Evolutionary conservation across 345 rosid species (phyloP), one percentile per base, ranked within the genome.

Genomic region (Moringa oleifera): DNA sequence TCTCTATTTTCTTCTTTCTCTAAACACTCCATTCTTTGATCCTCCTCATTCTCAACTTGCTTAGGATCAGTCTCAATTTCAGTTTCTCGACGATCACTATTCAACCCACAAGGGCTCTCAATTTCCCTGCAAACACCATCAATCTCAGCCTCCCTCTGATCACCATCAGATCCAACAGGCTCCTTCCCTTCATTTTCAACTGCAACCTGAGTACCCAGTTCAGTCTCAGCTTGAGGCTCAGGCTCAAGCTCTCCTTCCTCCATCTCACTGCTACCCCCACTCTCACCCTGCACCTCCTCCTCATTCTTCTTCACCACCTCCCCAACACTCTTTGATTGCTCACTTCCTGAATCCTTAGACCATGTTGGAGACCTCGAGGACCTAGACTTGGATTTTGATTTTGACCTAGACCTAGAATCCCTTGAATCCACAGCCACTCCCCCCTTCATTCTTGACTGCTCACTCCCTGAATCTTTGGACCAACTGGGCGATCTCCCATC

Each of bases 241-340:
- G 96, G 98, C 72, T 90, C 92, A 23, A 94, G 85, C 79, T 94
- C 97, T 23, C 99, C 99, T 86, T 94, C 97, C 80, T 94, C 99
- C 96, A 88, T 94, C 75, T 94, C 99, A 70, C 99, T 90, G 41
- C 81, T 76, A 59, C 83, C 72, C 41, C 85, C 80, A 67, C 79
- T 73, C 77, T 71, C 77, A 56, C 68, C 72, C 33, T 51, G 76
- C 46, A 68, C 66, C 37, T 77, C 78, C 18, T 71, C 79, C 59
- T 73, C 75, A 46, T 63, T 75, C 73, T 51, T 75, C 65, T 78
- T 82, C 46, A 62, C 80, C 58, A 75, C 78, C 70, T 74, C 84
- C 37, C 73, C 79, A 31, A 78, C 74, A 66, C 85, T 84, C 73
- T 77, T 82, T 0, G 82, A 77, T 41, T 71, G 85, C 74, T 85